Base-by-base conservation (phyloP, 169 alveolate species). In the Plasmodium gallinaceum region DNA sequence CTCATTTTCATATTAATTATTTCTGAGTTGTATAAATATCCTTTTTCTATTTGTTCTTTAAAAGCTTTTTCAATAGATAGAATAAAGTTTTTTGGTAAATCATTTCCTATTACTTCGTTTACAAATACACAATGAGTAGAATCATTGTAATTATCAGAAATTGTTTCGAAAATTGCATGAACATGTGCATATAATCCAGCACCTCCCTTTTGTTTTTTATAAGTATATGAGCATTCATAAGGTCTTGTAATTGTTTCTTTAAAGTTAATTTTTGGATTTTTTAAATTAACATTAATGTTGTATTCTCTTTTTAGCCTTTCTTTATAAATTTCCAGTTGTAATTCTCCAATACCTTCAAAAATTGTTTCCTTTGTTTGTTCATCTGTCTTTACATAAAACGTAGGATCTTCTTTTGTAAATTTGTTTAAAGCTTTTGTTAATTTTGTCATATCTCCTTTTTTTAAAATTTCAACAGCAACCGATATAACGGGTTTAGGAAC, bases 131-230 rank as follows among this genome's bases (percentile, higher is more conserved):
- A 88, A 46, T 92, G 88, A 58, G 73, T 37, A 0, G 83, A 66
- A 48, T 74, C 90, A 45, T 93, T 89, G 24, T 94, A 92, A 62
- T 96, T 96, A 24, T 93, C 96, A 10, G 94, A 87, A 18, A 94
- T 87, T 5, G 99, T 98, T 92, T 97, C 98, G 22, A 97, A 83
- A 88, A 96, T 96, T 2, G 98, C 99, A 14, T 94, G 94, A 16
- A 96, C 93, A 92, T 96, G 97, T 42, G 98, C 99, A 93, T 96
- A 97, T 87, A 97, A 97, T n/a, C 99, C 99, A 18, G 98, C 98
- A 45, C 99, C 99, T n/a, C 99, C 99, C 60, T 97, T 93, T 75
- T 98, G 98, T 64, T 98, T 96, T 89, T 98, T 98, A 89, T 98
- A 99, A 2, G 98, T 94, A 91, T 97, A 98, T 46, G 97, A 96